These are phyloP conservation scores for Lipomyces yamanashiensis DNA, from an alignment of 805 yeast genomes.

Conservation along the genomic window DNA sequence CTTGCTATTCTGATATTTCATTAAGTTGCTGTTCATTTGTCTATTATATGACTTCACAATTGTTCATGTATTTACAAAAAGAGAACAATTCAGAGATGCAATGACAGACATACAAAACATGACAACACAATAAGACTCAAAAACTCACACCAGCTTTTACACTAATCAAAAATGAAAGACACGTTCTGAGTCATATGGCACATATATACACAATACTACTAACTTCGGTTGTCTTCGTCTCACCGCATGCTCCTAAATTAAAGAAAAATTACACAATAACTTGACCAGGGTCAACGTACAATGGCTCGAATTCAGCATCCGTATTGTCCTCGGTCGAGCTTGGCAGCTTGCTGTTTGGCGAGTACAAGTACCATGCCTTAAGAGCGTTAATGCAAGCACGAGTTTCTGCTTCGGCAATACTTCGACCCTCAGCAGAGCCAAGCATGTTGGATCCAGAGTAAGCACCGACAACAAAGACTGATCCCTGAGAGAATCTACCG, in stretches of 20 bases:
- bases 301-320: slow-evolving; percentile 33
- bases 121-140: too few relatives aligned
- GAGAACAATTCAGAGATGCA: too few relatives aligned
- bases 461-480: slow-evolving; percentile 89
- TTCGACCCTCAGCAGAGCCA: slow-evolving; percentile 94
- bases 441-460: slow-evolving; percentile 80
- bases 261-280: slow-evolving; percentile 40
- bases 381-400: slow-evolving; percentile 90
- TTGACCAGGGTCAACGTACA: slow-evolving; percentile 43
- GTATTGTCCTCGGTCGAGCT: slow-evolving; percentile 51
- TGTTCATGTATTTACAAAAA: too few relatives aligned
- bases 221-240: not conserved
- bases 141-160: too few relatives aligned
- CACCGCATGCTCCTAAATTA: not conserved
- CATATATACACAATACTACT: slow-evolving; percentile 4
- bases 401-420: slow-evolving; percentile 87
- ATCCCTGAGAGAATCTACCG: slow-evolving; percentile 82
- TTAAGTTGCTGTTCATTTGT: too few relatives aligned
- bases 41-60: too few relatives aligned
- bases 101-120: too few relatives aligned
- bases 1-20: too few relatives aligned
- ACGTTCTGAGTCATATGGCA: not conserved
- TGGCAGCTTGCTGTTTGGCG: slow-evolving; percentile 66
- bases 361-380: slow-evolving; percentile 91
- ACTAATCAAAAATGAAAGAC: too few relatives aligned